phyloP scores from a whole-genome alignment of 768 basidiomycete genomes.

The Omphalotus guepiniiformis region DNA sequence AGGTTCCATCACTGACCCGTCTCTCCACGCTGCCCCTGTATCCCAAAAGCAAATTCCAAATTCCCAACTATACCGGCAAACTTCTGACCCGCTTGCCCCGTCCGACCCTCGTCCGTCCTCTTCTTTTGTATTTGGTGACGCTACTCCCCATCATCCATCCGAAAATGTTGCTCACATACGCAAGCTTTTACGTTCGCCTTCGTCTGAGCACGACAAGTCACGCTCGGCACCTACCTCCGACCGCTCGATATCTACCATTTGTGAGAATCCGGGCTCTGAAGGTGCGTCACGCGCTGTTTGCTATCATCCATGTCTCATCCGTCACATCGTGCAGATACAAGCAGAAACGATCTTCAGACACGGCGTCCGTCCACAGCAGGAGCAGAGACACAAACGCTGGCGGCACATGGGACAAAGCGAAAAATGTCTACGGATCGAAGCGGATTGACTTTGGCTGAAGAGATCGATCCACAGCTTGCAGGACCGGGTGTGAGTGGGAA shows the following conservation, averaged over 20 bases:
- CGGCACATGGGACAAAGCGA: slow-evolving; percentile 58
- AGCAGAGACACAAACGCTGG: not conserved
- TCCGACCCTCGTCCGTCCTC: slow-evolving; percentile 55
- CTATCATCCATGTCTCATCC: slow-evolving; percentile 17
- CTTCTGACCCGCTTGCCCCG: slow-evolving; percentile 26
- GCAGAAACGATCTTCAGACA: slow-evolving; percentile 55
- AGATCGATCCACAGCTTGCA: slow-evolving; percentile 60
- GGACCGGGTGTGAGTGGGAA: slow-evolving; percentile 64
- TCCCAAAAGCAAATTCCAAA: slow-evolving; percentile 15
- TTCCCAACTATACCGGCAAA: slow-evolving; percentile 14
- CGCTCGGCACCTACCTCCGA: slow-evolving; percentile 4
- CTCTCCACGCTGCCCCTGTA: slow-evolving; percentile 56
- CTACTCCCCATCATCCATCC: slow-evolving; percentile 36
- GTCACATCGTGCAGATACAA: slow-evolving; percentile 69
- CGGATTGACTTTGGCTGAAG: too few species aligned
- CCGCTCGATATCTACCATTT: too few species aligned
- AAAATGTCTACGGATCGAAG: slow-evolving; percentile 76
- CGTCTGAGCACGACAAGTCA: slow-evolving; percentile 29
- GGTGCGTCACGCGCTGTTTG: slow-evolving; percentile 5
- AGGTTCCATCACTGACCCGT: slow-evolving; percentile 81
- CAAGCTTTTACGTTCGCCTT: slow-evolving; percentile 57
- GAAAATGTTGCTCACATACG: slow-evolving; percentile 46
- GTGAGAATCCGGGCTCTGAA: slow-evolving; percentile 1
- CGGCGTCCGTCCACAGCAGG: slow-evolving; percentile 3
- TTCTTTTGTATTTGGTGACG: slow-evolving; percentile 70